Percentiles rank a stretch among this genome's conserved stretches.
These are phyloP conservation scores for Xylaria bambusicola DNA, from an alignment of 495 filamentous ascomycete species.

Conservation along the genomic window DNA sequence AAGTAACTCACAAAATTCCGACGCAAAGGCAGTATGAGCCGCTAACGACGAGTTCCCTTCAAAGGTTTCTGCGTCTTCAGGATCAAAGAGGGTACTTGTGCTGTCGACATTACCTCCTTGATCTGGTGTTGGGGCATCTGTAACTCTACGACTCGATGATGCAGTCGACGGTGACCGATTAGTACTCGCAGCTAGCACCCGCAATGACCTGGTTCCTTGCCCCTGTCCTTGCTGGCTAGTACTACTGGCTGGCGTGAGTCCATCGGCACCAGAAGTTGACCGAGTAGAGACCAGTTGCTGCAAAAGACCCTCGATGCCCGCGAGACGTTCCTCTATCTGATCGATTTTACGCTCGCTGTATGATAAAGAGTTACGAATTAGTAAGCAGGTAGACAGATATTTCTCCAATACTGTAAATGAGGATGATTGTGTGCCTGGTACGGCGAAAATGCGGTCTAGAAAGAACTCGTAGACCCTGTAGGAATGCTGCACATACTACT, in stretches of 20 bases:
- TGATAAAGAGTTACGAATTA: neutral
- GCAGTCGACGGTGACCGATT: constrained; percentile 23
- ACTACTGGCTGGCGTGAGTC: neutral
- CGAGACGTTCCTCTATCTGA: constrained; percentile 63
- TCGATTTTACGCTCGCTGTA: constrained; percentile 71
- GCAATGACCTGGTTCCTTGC: constrained; percentile 3
- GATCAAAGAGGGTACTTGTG: constrained; percentile 32
- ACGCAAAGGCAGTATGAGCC: constrained; percentile 65
- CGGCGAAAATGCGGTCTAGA: neutral
- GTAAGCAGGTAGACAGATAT: neutral
- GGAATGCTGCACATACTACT: constrained; percentile 56
- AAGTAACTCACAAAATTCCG: constrained; percentile 45
- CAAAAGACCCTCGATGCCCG: constrained; percentile 58
- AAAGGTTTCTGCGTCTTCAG: constrained; percentile 50
- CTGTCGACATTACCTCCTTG: constrained; percentile 19
- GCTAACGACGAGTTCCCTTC: constrained; percentile 63
- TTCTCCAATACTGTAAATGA: neutral
- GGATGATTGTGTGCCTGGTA: neutral
- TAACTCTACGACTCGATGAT: constrained; percentile 3
- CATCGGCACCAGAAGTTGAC: constrained; percentile 12
- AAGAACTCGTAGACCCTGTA: neutral
- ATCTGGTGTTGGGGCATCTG: constrained; percentile 6
- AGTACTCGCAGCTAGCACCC: constrained; percentile 10
- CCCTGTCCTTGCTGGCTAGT: neutral
- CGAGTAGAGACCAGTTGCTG: constrained; percentile 39